A percentile compares a stretch with the other conserved stretches of the same genome.
Conservation (phyloP, 2,329 filamentous ascomycete genomes). For the Colletotrichum sp. region DNA sequence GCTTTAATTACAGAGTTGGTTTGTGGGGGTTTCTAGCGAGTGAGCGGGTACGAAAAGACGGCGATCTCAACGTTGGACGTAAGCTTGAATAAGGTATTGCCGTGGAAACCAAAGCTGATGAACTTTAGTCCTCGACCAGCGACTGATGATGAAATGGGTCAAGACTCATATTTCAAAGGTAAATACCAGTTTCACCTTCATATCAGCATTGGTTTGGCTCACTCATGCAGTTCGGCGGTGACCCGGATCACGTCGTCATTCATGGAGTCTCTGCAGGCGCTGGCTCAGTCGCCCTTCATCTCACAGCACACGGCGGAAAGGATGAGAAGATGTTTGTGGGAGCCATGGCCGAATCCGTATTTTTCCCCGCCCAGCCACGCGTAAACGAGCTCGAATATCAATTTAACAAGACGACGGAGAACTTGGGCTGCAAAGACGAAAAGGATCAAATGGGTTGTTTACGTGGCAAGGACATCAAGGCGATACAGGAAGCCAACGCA, state of each 20-base stretch:
- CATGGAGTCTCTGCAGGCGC: constrained; percentile 67
- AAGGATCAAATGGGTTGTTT: constrained; percentile 46
- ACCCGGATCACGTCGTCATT: constrained; percentile 63
- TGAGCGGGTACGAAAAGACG: constrained; percentile 57
- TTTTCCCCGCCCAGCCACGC: constrained; percentile 53
- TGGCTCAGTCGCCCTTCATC: constrained; percentile 60
- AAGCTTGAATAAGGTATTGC: accelerated
- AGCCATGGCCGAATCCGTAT: constrained; percentile 52
- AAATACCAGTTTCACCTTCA: not conserved
- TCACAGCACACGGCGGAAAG: constrained; percentile 51
- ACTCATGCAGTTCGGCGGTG: constrained; percentile 55
- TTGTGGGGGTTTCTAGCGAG: constrained; percentile 67
- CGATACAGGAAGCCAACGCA: constrained; percentile 46
- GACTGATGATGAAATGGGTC: constrained; percentile 66
- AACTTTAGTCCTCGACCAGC: constrained; percentile 60
- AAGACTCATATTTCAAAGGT: constrained; percentile 60
- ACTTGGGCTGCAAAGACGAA: constrained; percentile 39
- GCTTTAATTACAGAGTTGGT: constrained; percentile 69
- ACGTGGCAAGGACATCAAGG: constrained; percentile 34
- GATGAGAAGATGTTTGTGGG: constrained; percentile 51
- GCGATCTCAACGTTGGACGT: constrained; percentile 64
- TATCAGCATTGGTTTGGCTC: not conserved
- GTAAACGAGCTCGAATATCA: constrained; percentile 53
- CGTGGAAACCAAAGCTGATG: not conserved
- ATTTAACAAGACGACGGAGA: constrained; percentile 41